Evolutionary conservation across 805 yeast species (phyloP), one percentile per base, ranked within the genome.

Genomic region (Torulaspora quercuum): DNA sequence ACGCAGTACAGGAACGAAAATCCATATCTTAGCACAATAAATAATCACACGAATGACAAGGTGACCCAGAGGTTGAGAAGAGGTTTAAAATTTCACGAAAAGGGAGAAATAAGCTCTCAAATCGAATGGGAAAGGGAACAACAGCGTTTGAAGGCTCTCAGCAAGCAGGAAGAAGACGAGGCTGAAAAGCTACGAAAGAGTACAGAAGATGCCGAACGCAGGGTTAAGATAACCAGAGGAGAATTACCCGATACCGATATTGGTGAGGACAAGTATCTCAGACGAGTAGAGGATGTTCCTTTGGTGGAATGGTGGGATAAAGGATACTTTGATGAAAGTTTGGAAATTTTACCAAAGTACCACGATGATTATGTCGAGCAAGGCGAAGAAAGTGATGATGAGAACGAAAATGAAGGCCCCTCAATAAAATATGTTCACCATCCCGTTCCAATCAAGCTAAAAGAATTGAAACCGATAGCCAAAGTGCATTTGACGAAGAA

Each of bases 271-370:
- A 55, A 64, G 6, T 82, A 70, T 50, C 58, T 63, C 35, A 64
- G 64, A 0, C 29, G 30, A 5, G 12, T 25, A 4, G 39, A 52
- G 0, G 52, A 42, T 12, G 88, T 89, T 1, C 95, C 95, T 0
- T 43, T 39, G 2, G 60, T 79, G 2, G 96, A 88, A 58, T 87
- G 96, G 95, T 90, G 97, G 97, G 96, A 90, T 61, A 56, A 61
- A 36, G 76, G 76, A 2, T 73, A 76, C 31, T 47, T 82, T 2
- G 65, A 64, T 17, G 58, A 59, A 3, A 53, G 53, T 25, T 22
- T 33, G 22, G 55, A 55, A 1, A 51, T 64, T 25, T 40, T 68
- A n/a, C 64, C 62, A 1, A 59, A 64, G 8, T 64, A 66, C 33
- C 62, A 63, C 23, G 67, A 59, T 17, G 48, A 49, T 0, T 61